Evolutionary conservation across 192 early-diverging fungal genomes (phyloP), one percentile per base, ranked within the genome.

Genomic region (Podila minutissima): DNA sequence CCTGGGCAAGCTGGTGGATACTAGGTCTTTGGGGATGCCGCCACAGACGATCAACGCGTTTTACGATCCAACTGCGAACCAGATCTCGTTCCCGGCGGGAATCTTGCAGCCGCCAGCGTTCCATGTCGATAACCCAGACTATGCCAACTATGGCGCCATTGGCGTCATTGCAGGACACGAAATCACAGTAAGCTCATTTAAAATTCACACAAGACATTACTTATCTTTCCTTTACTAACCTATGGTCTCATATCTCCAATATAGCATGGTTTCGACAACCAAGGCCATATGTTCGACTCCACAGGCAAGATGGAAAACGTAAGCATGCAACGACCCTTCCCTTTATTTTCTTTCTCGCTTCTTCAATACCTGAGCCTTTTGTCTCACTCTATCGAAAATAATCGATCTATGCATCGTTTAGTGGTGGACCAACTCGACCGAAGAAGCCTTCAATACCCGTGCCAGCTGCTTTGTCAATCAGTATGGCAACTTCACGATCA

Each of bases 161-260:
- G 93, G 93, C 41, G 75, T 87, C 49, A 85, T 94, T 32, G 86
- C 93, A 58, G 92, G 93, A 0, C 93, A 94, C 71, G 93, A 94
- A 74, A 79, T 94, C 15, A 91, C 86, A 57, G 86, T 88, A 64
- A 75, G 41, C 53, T 60, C 17, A 5, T 0, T 8, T 24, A 46
- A 46, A 17, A 31, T 32, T 5, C 15, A 4, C 10, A 0, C 2
- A 28, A 0, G 0, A 7, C 89, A 84, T 83, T 87, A 81, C 84
- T 5, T 60, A 32, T 46, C 4, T 46, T 41, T 17, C 41, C 41
- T 15, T 15, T 46, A 46, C 2, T 46, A 46, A 46, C 15, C 15
- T 13, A 4, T 46, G 0, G 41, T 24, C 11, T 28, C 17, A 15
- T n/a, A 26, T 22, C 33, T 41, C 60, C 13, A 9, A 22, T 17